These are phyloP conservation scores for Eustoma russellianum DNA, from an alignment of 257 asterid genomes.

Conservation along the genomic window DNA sequence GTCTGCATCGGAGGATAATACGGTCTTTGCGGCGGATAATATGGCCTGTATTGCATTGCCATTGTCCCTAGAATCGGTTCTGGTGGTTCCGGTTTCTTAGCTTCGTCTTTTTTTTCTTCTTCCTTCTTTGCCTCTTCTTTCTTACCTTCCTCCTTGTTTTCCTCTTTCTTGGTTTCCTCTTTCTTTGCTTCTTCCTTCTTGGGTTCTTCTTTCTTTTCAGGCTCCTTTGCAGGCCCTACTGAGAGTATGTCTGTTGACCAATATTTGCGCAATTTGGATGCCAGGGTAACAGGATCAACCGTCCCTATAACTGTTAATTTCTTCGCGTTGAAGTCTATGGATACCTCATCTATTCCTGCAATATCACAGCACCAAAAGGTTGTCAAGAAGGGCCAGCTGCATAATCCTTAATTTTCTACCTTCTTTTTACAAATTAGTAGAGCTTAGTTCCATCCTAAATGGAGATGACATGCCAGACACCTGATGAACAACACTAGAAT, in stretches of 20 bases:
- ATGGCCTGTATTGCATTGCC: slow-evolving; percentile 38
- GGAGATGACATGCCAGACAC: too few relatives aligned
- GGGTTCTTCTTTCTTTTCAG: slow-evolving; percentile 73
- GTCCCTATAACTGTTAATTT: slow-evolving; percentile 66
- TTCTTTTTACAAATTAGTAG: too few relatives aligned
- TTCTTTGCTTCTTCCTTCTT: slow-evolving; percentile 78
- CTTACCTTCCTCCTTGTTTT: slow-evolving; percentile 25
- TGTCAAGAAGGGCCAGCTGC: too few relatives aligned
- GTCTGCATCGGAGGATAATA: slow-evolving; percentile 25
- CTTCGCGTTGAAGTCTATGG: slow-evolving; percentile 63
- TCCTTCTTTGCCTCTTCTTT: slow-evolving; percentile 29
- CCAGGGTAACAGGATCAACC: slow-evolving; percentile 74
- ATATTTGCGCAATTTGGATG: slow-evolving; percentile 59
- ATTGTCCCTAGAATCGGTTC: neutral
- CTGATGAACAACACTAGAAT: too few relatives aligned
- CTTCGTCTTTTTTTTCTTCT: slow-evolving; percentile 23
- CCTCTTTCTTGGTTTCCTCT: slow-evolving; percentile 53
- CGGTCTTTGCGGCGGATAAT: slow-evolving; percentile 6
- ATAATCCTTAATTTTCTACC: too few relatives aligned
- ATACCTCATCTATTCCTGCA: slow-evolving; percentile 65
- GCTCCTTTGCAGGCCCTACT: slow-evolving; percentile 74
- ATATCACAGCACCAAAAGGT: neutral
- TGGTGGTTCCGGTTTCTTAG: slow-evolving; percentile 18
- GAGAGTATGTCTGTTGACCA: slow-evolving; percentile 59
- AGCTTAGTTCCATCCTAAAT: too few relatives aligned